Evolutionary conservation across 2,329 filamentous ascomycete genomes (phyloP).

Genomic region (Cryphonectria naterciae): DNA sequence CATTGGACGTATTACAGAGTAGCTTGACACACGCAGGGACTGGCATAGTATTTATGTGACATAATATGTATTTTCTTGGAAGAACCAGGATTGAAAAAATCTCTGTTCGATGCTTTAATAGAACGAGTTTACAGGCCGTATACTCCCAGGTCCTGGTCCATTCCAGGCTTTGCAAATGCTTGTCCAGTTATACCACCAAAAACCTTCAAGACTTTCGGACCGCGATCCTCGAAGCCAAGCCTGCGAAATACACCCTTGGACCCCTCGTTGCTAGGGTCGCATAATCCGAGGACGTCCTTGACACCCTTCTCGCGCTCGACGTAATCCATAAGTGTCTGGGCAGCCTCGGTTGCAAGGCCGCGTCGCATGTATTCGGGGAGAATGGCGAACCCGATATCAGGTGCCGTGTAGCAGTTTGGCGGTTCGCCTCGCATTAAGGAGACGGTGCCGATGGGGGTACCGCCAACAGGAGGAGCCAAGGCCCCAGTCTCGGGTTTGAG

Average conservation of each 20-base stretch:
- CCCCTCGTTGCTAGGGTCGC: conserved; percentile 22
- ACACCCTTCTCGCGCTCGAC: conserved; percentile 15
- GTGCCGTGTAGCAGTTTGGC: conserved; percentile 27
- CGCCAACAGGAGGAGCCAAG: background rate
- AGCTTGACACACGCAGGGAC: background rate
- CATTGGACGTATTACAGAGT: background rate
- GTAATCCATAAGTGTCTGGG: conserved; percentile 24
- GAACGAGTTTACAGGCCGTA: background rate
- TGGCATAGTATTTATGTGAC: background rate
- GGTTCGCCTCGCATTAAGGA: conserved; percentile 31
- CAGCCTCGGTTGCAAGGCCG: conserved; percentile 30
- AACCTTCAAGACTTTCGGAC: conserved; percentile 22
- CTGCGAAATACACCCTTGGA: conserved; percentile 26
- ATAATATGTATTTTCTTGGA: background rate
- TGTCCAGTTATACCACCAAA: background rate
- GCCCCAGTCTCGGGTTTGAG: background rate
- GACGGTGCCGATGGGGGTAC: conserved; percentile 35
- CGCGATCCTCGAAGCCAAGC: conserved; percentile 28
- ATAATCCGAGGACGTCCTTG: conserved; percentile 26
- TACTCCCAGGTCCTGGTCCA: background rate
- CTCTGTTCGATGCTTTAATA: background rate
- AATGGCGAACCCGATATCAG: conserved; percentile 30
- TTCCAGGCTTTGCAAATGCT: background rate
- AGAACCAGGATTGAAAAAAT: background rate
- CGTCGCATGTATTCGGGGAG: conserved; percentile 26